Evolutionary conservation across 495 filamentous ascomycete genomes (phyloP).

Genomic region (Podospora didyma): DNA sequence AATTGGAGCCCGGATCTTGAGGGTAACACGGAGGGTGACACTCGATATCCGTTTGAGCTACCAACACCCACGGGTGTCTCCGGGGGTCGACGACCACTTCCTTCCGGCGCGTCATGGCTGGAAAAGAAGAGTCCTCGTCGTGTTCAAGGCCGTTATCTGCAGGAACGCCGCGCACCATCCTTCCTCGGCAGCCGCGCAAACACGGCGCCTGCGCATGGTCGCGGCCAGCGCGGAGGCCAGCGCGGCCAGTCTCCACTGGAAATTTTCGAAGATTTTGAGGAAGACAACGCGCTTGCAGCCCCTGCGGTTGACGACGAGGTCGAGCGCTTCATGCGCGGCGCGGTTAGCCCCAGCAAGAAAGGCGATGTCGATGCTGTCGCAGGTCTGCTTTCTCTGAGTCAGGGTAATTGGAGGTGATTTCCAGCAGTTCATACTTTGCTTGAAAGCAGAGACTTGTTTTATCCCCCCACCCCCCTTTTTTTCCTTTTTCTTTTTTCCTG

Average conservation of each 20-base stretch:
- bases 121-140: constrained; percentile 33
- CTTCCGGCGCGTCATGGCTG: constrained; percentile 6
- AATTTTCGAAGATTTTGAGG: constrained; percentile 37
- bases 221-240: constrained; percentile 1
- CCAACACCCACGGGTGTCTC: not conserved
- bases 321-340: constrained; percentile 62
- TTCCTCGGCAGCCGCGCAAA: constrained; percentile 28
- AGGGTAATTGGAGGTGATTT: constrained; percentile 45
- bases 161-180: constrained; percentile 21
- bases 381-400: constrained; percentile 67
- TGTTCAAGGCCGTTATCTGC: constrained; percentile 26
- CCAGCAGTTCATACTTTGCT: too few species aligned
- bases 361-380: constrained; percentile 75
- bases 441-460: too few species aligned
- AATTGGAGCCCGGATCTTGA: constrained; percentile 67
- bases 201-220: constrained; percentile 25
- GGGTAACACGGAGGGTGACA: constrained; percentile 48
- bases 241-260: constrained; percentile 18
- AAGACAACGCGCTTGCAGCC: not conserved
- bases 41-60: constrained; percentile 21
- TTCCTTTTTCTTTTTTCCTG: too few species aligned
- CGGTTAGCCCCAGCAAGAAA: constrained; percentile 55
- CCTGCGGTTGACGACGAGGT: constrained; percentile 46
- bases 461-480: too few species aligned
- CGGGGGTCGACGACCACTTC: constrained; percentile 17